Evolutionary conservation across 495 filamentous ascomycete species (phyloP).

Genomic region (Parachaetomium inaequale): DNA sequence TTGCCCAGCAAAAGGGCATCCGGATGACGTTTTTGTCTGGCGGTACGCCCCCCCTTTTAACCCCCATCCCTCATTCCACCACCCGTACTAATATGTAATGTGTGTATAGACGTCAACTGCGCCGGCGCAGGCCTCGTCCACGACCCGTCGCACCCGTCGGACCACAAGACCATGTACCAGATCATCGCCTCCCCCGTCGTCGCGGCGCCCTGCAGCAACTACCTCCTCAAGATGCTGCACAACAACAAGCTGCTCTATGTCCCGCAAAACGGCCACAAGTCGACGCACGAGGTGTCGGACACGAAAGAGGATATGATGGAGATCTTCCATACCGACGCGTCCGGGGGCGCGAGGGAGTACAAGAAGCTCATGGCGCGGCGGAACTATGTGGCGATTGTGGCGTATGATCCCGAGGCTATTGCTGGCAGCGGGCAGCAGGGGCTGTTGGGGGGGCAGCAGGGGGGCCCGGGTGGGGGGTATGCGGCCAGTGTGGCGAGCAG

Average conservation of each 20-base stretch:
- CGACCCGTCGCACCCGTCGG: slow-evolving; percentile 81
- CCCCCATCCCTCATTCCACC: background rate
- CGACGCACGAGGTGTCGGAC: slow-evolving; percentile 61
- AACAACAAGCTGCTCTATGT: slow-evolving; percentile 87
- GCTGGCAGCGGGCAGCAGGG: too few relatives aligned
- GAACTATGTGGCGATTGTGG: slow-evolving; percentile 92
- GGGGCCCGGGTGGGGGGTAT: slow-evolving; percentile 36
- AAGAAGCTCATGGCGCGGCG: slow-evolving; percentile 87
- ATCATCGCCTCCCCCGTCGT: slow-evolving; percentile 89
- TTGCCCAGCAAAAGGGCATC: slow-evolving; percentile 85
- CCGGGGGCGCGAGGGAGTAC: slow-evolving; percentile 71
- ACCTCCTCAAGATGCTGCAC: slow-evolving; percentile 89
- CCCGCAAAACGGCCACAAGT: slow-evolving; percentile 84
- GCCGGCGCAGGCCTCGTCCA: slow-evolving; percentile 92
- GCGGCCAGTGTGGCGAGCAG: slow-evolving; percentile 32
- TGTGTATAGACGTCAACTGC: slow-evolving; percentile 68
- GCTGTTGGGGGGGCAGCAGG: slow-evolving; percentile 36
- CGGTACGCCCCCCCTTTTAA: slow-evolving; percentile 41
- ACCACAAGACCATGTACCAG: slow-evolving; percentile 99
- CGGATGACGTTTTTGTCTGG: slow-evolving; percentile 96
- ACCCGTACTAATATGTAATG: slow-evolving; percentile 8
- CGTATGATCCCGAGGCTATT: slow-evolving; percentile 82
- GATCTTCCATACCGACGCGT: slow-evolving; percentile 89
- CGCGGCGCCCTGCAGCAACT: slow-evolving; percentile 75
- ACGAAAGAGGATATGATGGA: slow-evolving; percentile 99